These are phyloP conservation scores for Tritrichomonas musculus DNA, from an alignment of 208 protist genomes.

Conservation along the genomic window DNA sequence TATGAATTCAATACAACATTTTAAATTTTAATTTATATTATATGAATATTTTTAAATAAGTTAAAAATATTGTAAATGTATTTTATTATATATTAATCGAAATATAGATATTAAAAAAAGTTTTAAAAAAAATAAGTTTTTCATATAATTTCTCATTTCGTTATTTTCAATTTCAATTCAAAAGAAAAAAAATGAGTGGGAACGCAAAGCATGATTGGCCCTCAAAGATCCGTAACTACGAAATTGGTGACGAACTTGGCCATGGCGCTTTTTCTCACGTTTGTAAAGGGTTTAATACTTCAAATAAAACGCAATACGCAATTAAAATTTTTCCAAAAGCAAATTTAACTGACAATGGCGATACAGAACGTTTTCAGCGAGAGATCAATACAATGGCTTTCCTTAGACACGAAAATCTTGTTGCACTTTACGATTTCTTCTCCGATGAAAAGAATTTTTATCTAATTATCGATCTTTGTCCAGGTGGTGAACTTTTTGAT, in stretches of 20 bases:
- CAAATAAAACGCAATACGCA: background rate
- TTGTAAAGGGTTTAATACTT: background rate
- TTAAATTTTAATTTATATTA: too few species aligned
- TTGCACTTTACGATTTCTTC: background rate
- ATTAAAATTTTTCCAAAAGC: conserved; percentile 20
- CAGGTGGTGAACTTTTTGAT: background rate
- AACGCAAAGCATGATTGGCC: too few species aligned
- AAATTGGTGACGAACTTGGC: background rate
- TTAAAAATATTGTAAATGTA: too few species aligned
- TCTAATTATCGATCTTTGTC: background rate
- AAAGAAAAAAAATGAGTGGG: too few species aligned
- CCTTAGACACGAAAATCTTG: background rate
- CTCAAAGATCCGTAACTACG: too few species aligned
- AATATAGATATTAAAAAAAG: too few species aligned
- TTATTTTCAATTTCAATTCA: too few species aligned
- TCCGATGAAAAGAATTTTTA: background rate
- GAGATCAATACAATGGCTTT: background rate
- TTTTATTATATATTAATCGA: too few species aligned
- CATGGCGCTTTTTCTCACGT: background rate
- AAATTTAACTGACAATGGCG: background rate
- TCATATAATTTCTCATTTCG: too few species aligned
- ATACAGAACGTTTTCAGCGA: background rate
- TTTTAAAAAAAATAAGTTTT: too few species aligned
- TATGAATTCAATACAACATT: too few species aligned
- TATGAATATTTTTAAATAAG: too few species aligned